Base-by-base conservation (phyloP, 441 rosid genomes). In the Erodium chrysanthum region DNA sequence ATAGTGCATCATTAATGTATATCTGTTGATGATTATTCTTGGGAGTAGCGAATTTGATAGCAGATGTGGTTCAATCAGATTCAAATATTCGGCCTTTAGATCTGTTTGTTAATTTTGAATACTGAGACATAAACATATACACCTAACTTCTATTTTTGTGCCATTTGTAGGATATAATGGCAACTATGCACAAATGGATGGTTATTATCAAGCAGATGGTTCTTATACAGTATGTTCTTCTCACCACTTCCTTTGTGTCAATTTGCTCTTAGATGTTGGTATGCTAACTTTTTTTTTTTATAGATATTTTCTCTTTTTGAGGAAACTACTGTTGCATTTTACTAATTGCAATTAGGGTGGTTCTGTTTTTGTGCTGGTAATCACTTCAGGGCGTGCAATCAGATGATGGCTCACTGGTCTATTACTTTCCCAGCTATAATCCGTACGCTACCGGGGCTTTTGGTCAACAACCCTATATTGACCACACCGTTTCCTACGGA, bases 341-440 rank as follows among this genome's bases (percentile, higher is more conserved):
- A 22, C 69, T 67, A n/a, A 23, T 78, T 67, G 56, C 27, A 62
- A 15, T 35, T 66, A 74, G 31, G 74, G 46, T 64, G 18, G 21
- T 75, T 44, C 37, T 21, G 15, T 21, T 66, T 11, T 70, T 74
- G 29, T 65, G 7, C 70, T 59, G 75, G 58, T 74, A 64, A 10
- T 63, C 9, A 37, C 68, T 66, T 42, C 77, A 89, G 90, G 86
- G 74, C 50, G 29, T 78, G 73, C 82, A 80, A 68, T 42, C 84
- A 21, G 82, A 84, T 25, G 79, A 77, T 70, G 83, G 86, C 65
- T 81, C 82, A 0, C 21, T 81, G 21, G 67, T 79, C 66, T 83
- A 83, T 76, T 83, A 83, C 76, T 62, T 78, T 70, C 84, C 89
- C 31, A 74, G 86, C 58, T 83, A 83, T 73, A 73, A 70, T 58